Evolutionary conservation across 768 basidiomycete genomes (phyloP).

Genomic region (Dentipellis sp.): DNA sequence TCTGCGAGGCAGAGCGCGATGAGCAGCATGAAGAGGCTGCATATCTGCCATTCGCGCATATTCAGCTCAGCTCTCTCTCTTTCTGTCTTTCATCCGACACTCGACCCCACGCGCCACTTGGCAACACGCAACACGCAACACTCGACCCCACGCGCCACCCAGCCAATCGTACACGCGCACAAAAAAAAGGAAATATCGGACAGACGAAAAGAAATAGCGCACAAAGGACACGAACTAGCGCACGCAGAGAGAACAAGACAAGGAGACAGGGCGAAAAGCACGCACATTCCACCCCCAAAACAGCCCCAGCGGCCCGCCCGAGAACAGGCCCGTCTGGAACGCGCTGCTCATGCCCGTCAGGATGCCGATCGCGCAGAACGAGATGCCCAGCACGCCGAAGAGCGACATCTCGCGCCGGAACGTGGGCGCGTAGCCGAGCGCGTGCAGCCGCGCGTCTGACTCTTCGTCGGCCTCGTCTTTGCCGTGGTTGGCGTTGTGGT

Average conservation of each 20-base stretch:
- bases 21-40: conserved; percentile 49
- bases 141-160: no score
- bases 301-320: conserved; percentile 46
- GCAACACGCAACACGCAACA: no score
- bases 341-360: conserved; percentile 53
- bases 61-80: neutral
- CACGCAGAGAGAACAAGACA: neutral
- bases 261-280: neutral
- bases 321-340: conserved; percentile 50
- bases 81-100: no score
- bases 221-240: no score
- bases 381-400: conserved; percentile 50
- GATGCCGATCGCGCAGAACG: conserved; percentile 52
- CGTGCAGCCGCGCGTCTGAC: conserved; percentile 33
- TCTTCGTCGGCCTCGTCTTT: neutral
- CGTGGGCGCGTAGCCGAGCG: conserved; percentile 46
- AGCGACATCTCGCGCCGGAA: conserved; percentile 53
- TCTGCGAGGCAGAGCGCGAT: conserved; percentile 49
- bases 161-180: no score
- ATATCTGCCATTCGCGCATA: conserved; percentile 26
- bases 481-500: neutral
- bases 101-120: no score
- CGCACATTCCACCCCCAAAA: conserved; percentile 59
- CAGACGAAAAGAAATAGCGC: no score
- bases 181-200: no score